A percentile compares a stretch with the other conserved stretches of the same genome.
phyloP scores from a whole-genome alignment of 371 early-diverging fungal genomes.

The Batkoa obscura region DNA sequence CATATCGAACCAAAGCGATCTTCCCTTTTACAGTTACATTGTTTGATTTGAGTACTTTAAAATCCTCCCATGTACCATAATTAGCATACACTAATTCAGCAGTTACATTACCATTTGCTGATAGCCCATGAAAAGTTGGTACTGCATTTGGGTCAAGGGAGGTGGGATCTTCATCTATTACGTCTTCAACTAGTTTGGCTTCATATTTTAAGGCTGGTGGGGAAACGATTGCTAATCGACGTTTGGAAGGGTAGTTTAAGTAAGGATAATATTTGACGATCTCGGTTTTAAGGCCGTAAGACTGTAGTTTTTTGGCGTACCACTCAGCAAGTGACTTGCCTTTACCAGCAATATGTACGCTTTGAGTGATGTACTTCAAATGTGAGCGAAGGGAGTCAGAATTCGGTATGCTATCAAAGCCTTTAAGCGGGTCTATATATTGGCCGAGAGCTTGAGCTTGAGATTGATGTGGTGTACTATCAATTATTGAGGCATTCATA shows the following conservation, averaged over 20 bases:
- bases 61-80: constrained; percentile 2
- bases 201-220: background rate
- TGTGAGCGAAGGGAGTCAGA: background rate
- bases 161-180: background rate
- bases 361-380: background rate
- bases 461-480: too few relatives aligned
- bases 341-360: constrained; percentile 3
- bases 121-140: constrained; percentile 4
- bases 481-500: too few relatives aligned
- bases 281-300: background rate
- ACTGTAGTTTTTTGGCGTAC: background rate
- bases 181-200: constrained; percentile 3
- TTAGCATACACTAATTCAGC: constrained; percentile 3
- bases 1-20: constrained; percentile 1
- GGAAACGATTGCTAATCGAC: background rate
- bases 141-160: background rate
- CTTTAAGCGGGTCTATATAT: background rate
- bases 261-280: background rate
- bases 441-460: too few relatives aligned
- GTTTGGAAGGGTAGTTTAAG: constrained; percentile 1
- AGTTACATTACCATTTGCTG: background rate
- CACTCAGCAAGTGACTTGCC: background rate
- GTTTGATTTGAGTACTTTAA: background rate
- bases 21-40: background rate
- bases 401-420: background rate